Base-by-base conservation (phyloP, 75 land plant species). In the Sequoia sempervirens region DNA sequence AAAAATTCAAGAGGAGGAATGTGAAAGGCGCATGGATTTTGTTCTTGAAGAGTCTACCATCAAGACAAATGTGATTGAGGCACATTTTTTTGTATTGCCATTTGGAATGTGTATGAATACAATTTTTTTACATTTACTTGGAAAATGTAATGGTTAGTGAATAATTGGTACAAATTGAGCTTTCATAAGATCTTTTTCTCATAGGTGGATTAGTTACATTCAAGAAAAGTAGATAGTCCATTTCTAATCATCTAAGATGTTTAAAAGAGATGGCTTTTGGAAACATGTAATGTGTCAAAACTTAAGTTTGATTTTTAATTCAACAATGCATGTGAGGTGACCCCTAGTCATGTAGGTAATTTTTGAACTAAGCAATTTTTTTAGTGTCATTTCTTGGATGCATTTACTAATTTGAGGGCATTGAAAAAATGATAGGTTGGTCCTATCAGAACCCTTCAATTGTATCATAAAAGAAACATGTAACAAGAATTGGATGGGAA, bases 31-130 rank as follows among this genome's bases (percentile, higher is more conserved):
- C 45, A 43, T 43, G 6, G 5, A 43, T 43, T 43, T 43, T 43
- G 45, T 43, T 7, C 45, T 43, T 43, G 45, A 43, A 43, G 45
- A 43, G 45, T 43, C 6, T 43, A 1, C 45, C 6, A 43, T 43
- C 45, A 43, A 43, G 45, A 43, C 45, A 43, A 7, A 43, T 43
- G 45, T 43, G 45, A 43, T 43, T 43, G 91, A 90, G 92, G 92
- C 86, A 81, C 11, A 2, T 41, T 78, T 10, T 78, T 38, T 1
- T 18, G 17, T n/a, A 23, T 52, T 34, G 23, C 61, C 38, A 20
- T 5, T 26, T 38, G 37, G 47, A 18, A n/a, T 85, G 38, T 23
- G 5, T 69, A 15, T 54, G 58, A 54, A 54, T 17, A 17, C 54
- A 53, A 53, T 53, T 17, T 50, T 66, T 26, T 56, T 13, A 23